Percentiles rank a stretch among this genome's conserved stretches.
Conservation (phyloP, 1,139 yeast genomes). For the Yamadazyma jaroonii region DNA sequence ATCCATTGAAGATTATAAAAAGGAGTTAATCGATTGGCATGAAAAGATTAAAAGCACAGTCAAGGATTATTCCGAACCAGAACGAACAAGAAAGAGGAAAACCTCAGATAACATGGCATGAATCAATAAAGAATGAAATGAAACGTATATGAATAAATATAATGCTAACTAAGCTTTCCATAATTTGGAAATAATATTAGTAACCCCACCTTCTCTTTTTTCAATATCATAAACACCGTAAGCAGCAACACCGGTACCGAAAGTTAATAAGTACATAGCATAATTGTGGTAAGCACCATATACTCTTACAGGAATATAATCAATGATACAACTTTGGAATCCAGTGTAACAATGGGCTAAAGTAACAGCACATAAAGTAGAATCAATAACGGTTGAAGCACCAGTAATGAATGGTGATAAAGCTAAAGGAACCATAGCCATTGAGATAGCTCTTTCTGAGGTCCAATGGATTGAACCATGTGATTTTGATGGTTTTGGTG, state of each 20-base stretch:
- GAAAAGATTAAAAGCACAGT: constrained; percentile 5
- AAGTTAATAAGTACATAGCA: constrained; percentile 61
- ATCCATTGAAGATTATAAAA: constrained; percentile 9
- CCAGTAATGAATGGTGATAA: constrained; percentile 66
- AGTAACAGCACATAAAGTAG: constrained; percentile 59
- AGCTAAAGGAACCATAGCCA: constrained; percentile 71
- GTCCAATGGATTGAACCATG: constrained; percentile 93
- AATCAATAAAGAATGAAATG: neutral
- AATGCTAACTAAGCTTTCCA: constrained; percentile 31
- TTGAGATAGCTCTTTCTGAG: constrained; percentile 66
- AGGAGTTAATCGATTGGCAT: constrained; percentile 8
- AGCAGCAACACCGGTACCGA: constrained; percentile 69
- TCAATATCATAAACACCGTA: constrained; percentile 85
- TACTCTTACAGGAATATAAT: constrained; percentile 82
- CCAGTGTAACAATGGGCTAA: constrained; percentile 80
- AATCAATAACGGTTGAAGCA: constrained; percentile 58
- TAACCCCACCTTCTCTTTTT: constrained; percentile 52
- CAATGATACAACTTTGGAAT: constrained; percentile 80
- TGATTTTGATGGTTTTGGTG: constrained; percentile 56
- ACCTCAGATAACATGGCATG: constrained; percentile 6
- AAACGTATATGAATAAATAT: constrained; percentile 2
- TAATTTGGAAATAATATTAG: constrained; percentile 32
- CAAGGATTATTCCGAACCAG: constrained; percentile 5
- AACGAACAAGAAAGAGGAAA: constrained; percentile 9
- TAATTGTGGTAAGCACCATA: constrained; percentile 69